Base-by-base conservation (phyloP, 805 yeast species). In the Lachancea waltii region DNA sequence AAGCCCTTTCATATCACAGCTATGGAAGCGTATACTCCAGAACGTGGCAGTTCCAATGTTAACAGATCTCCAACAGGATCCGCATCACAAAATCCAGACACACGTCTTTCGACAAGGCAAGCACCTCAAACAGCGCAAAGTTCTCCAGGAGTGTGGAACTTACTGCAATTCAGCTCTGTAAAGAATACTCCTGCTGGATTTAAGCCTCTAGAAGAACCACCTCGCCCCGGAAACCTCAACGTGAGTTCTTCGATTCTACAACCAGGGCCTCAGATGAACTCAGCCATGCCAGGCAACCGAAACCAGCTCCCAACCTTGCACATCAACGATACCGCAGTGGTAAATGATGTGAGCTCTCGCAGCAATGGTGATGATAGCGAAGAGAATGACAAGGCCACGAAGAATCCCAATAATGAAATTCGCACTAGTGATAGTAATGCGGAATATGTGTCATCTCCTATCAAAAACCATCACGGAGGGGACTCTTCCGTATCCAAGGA, bases 121-220 rank as follows among this genome's bases (percentile, higher is more conserved):
- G 49, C 38, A 30, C 48, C 43, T 21, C 40, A 41, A 8, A 41
- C 47, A 15, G 51, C 51, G 6, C 63, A 62, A 36, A 60, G 65
- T 21, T 85, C 95, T 1, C 97, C 97, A 1, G 96, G 95, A 13
- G 75, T 89, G 42, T 85, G 96, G 97, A 85, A 83, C 56, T 79
- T 85, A 63, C 85, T 89, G 53, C 95, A 87, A 52, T 79, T 89
- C 39, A 67, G 75, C 28, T 73, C 79, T 3, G 60, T 53, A 2
- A 58, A 51, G 28, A 60, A 60, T 34, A 59, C 64, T 3, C 64
- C 64, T 8, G 61, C 59, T 13, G 36, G 64, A 7, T 32, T 32
- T 32, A 29, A 36, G 14, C 24, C 30, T 8, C n/a, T 25, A n/a
- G 40, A 36, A 11, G 40, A 36, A 15, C 22, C 38, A 3, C 29